Evolutionary conservation across 805 yeast genomes (phyloP).

Genomic region (Clavispora vitiphila): DNA sequence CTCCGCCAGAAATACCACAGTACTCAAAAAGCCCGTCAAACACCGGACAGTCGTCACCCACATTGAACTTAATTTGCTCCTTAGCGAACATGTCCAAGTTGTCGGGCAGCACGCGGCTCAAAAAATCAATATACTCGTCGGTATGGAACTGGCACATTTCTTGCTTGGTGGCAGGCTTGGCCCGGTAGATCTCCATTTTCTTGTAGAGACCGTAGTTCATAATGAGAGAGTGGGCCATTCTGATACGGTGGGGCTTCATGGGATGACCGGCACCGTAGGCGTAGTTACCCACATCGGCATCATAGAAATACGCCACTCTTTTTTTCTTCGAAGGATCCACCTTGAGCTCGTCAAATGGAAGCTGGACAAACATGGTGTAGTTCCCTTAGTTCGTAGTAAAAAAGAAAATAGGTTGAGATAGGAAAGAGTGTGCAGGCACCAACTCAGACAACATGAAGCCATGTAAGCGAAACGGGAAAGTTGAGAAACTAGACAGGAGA

Average conservation of each 20-base stretch:
- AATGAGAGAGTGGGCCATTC: constrained; percentile 96
- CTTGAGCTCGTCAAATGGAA: constrained; percentile 42
- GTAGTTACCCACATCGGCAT: constrained; percentile 91
- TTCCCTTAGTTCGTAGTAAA: not conserved
- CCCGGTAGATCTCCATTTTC: constrained; percentile 95
- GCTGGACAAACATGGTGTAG: constrained; percentile 32
- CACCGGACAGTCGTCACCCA: constrained; percentile 83
- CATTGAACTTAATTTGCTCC: constrained; percentile 88
- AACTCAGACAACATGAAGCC: not conserved
- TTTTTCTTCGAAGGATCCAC: constrained; percentile 39
- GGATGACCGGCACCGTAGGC: constrained; percentile 99
- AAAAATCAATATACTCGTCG: constrained; percentile 92
- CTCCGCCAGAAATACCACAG: constrained; percentile 80
- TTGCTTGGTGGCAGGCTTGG: constrained; percentile 95
- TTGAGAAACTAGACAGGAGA: too few species aligned
- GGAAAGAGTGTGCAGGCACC: not conserved
- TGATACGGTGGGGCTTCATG: constrained; percentile 97
- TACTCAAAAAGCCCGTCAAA: constrained; percentile 75
- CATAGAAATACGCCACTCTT: constrained; percentile 41
- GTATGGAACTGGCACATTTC: constrained; percentile 99
- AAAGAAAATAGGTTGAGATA: not conserved
- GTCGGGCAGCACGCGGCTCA: constrained; percentile 88
- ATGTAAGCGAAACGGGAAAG: too few species aligned
- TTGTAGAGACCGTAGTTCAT: constrained; percentile 96
- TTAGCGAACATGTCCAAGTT: constrained; percentile 80